These are phyloP conservation scores for Tetrahymena elliotti DNA, from an alignment of 73 alveolate species.

Conservation along the genomic window DNA sequence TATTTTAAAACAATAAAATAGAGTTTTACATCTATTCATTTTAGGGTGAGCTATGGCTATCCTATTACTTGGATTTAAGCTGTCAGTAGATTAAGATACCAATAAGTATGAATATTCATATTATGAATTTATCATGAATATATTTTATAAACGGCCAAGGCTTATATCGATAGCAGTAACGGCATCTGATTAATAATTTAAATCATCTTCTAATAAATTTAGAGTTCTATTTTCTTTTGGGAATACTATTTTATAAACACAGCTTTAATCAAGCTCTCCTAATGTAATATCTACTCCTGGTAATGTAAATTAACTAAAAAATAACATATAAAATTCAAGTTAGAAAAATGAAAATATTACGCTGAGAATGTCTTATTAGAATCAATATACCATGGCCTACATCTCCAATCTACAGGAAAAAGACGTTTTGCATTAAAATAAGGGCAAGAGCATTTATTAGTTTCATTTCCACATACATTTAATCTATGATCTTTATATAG, in stretches of 20 bases:
- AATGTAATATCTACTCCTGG: background rate
- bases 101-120: background rate
- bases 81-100: background rate
- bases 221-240: background rate
- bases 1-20: too few species aligned
- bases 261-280: background rate
- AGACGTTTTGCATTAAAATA: background rate
- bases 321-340: too few species aligned
- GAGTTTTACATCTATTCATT: background rate
- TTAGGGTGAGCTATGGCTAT: background rate
- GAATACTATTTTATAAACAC: background rate
- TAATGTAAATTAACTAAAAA: too few species aligned
- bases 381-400: background rate
- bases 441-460: background rate
- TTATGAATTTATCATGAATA: background rate
- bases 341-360: background rate
- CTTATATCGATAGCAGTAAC: background rate
- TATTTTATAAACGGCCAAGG: background rate
- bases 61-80: background rate
- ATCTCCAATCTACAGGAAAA: background rate
- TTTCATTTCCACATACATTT: background rate
- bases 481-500: background rate
- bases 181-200: background rate
- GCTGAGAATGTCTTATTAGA: background rate
- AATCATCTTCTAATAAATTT: background rate